Conservation (phyloP, 1,139 yeast genomes). For the Yamadazyma triangularis region DNA sequence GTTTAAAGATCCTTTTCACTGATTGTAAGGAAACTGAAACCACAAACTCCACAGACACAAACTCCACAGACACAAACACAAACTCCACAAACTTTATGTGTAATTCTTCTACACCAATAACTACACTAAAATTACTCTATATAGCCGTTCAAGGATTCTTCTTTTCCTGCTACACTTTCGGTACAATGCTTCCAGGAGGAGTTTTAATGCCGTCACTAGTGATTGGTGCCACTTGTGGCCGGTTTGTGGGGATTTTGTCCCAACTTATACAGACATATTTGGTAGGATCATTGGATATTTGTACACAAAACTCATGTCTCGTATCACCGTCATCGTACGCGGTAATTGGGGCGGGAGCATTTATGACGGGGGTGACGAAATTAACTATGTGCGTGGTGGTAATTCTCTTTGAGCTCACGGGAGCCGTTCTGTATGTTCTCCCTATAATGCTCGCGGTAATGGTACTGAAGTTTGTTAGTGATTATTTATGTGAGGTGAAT, state of each 20-base stretch:
- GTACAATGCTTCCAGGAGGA: slow-evolving; percentile 63
- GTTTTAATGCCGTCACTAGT: slow-evolving; percentile 70
- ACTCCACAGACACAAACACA: slow-evolving; percentile 11
- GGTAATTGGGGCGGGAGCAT: slow-evolving; percentile 58
- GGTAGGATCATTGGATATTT: slow-evolving; percentile 40
- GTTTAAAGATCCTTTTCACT: slow-evolving; percentile 55
- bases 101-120: slow-evolving; percentile 20
- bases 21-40: slow-evolving; percentile 43
- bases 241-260: slow-evolving; percentile 61
- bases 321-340: slow-evolving; percentile 61
- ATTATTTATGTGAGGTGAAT: slow-evolving; percentile 42
- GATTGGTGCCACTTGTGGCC: slow-evolving; percentile 61
- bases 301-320: slow-evolving; percentile 47
- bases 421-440: slow-evolving; percentile 54
- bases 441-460: slow-evolving; percentile 59
- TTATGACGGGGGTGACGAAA: slow-evolving; percentile 54
- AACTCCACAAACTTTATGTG: slow-evolving; percentile 34
- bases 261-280: slow-evolving; percentile 45
- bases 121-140: slow-evolving; percentile 34
- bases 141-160: slow-evolving; percentile 51
- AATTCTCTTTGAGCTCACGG: slow-evolving; percentile 53
- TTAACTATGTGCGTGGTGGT: slow-evolving; percentile 55
- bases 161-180: slow-evolving; percentile 54
- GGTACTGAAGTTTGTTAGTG: slow-evolving; percentile 47
- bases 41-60: slow-evolving; percentile 16